Base-by-base conservation (phyloP, 2,329 filamentous ascomycete species). In the Calonectria pseudoreteaudii region DNA sequence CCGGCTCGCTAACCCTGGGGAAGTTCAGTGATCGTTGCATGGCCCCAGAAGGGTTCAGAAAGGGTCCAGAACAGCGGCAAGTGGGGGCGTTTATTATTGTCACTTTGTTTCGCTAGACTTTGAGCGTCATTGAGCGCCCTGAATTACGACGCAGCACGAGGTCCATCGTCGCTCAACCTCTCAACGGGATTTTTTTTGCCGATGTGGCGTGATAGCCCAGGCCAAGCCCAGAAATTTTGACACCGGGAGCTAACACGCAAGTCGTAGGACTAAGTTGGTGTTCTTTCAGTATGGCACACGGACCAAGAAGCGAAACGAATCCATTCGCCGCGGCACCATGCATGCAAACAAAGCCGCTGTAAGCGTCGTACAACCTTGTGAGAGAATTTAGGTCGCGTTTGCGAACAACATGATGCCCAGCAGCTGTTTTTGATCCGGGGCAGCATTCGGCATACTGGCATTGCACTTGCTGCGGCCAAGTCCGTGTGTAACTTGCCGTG, bases 1-100 rank as follows among this genome's bases (percentile, higher is more conserved):
- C 31, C 20, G 28, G 36, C 18, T 28, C 66, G 23, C 49, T 67
- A 50, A 47, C 53, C 44, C 67, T 52, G 41, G 66, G 49, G 36
- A 49, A 34, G 20, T 38, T 50, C 38, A 56, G 52, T 44, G 20
- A 68, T 38, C 20, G 38, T n/a, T 49, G 49, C 67, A 64, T 36
- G 26, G 30, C 60, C 68, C 49, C 52, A 60, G 52, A 60, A 44
- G 28, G 26, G 66, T 38, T 71, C 62, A 47, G 62, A 58, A 71
- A 30, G 31, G 68, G 68, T 71, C 68, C 28, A 71, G 68, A 71
- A 52, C 68, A 53, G 68, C 68, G 60, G 30, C 60, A 62, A 65
- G 68, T 65, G 68, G 68, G 60, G 53, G 13, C n/a, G 56, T 2
- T 31, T 34, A 13, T 53, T 31, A 47, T 47, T 47, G 23, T 47